A percentile compares a stretch with the other conserved stretches of the same genome.
Evolutionary conservation across 2,329 filamentous ascomycete genomes (phyloP).

Genomic region (Clathrospora elynae): DNA sequence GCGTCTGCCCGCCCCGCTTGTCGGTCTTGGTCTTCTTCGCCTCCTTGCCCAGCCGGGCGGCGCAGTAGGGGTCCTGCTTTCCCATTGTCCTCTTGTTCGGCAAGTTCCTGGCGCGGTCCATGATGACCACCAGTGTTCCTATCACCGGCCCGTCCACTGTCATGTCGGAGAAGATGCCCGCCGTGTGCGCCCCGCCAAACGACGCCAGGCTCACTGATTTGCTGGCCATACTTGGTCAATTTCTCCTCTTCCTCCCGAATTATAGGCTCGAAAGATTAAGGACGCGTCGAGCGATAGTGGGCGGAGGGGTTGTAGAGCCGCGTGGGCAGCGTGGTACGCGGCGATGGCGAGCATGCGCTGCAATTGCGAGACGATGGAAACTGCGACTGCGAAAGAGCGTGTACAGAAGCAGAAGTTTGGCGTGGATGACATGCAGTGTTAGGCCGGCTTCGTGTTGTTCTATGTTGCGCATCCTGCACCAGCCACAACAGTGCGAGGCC

Average conservation of each 20-base stretch:
- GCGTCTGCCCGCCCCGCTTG: conserved; percentile 91
- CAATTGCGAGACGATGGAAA: conserved; percentile 18
- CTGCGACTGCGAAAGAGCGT: conserved; percentile 25
- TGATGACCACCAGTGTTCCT: conserved; percentile 86
- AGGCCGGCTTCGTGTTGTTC: conserved; percentile 12
- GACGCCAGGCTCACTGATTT: conserved; percentile 37
- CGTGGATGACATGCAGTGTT: conserved; percentile 10
- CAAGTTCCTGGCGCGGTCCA: conserved; percentile 95
- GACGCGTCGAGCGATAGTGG: conserved; percentile 9
- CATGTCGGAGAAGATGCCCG: conserved; percentile 94
- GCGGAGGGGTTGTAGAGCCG: conserved; percentile 11
- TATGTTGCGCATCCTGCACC: conserved; percentile 13
- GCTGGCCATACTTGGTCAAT: conserved; percentile 41
- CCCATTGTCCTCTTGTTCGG: conserved; percentile 97
- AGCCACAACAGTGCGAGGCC: conserved; percentile 29
- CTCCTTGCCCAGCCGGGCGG: conserved; percentile 90
- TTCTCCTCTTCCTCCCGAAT: neutral
- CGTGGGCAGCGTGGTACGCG: conserved; percentile 20
- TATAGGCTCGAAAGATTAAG: conserved; percentile 4
- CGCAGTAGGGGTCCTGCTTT: conserved; percentile 98
- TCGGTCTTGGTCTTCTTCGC: conserved; percentile 97
- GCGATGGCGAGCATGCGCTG: conserved; percentile 28
- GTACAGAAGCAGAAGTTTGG: conserved; percentile 14
- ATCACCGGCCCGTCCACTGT: conserved; percentile 90
- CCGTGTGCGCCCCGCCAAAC: conserved; percentile 72